Base-by-base conservation (phyloP, 1,284 basidiomycete genomes). In the Leccinum subspadiceum region DNA sequence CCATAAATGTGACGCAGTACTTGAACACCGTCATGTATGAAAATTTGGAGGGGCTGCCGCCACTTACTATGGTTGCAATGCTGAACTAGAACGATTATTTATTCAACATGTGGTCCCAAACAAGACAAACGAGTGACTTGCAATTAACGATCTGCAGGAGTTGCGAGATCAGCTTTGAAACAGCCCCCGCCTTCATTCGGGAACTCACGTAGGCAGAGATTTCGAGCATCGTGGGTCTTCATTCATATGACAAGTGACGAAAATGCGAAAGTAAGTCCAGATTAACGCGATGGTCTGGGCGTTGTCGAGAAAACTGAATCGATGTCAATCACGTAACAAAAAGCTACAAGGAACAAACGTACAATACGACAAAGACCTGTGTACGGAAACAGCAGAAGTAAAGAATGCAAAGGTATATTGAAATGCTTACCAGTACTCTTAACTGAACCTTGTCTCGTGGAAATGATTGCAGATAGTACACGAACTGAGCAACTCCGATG, bases 381-480 rank as follows among this genome's bases (percentile, higher is more conserved):
- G 10, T 1, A 50, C 12, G 6, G 15, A 26, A 17, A 39, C 1
- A 17, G 5, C 24, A 22, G 39, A 12, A 41, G n/a, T 15, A 17
- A 6, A 3, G 2, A 5, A 17, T 22, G 1, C 24, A 1, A 26
- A 29, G 26, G 41, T 10, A 2, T 20, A 10, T 26, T 15, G 6
- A 51, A 33, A 29, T 22, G 22, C 68, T 59, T 10, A 64, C 66
- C 53, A 56, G 24, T 2, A 10, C 3, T 44, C 55, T 64, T 2
- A 69, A 8, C 1, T 15, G 15, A 15, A 35, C 1, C 39, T 22
- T n/a, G 26, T 70, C 67, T 7, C 5, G 17, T 8, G 66, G 69
- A 60, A 69, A 69, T 5, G 59, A 53, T 33, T 9, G 13, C 9
- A 59, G 5, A 49, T 71, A 71, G 48, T 62, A 64, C 41, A 56